A percentile compares a stretch with the other conserved stretches of the same genome.
Conservation (phyloP, 441 rosid species). For the Erysimum cheiri region DNA sequence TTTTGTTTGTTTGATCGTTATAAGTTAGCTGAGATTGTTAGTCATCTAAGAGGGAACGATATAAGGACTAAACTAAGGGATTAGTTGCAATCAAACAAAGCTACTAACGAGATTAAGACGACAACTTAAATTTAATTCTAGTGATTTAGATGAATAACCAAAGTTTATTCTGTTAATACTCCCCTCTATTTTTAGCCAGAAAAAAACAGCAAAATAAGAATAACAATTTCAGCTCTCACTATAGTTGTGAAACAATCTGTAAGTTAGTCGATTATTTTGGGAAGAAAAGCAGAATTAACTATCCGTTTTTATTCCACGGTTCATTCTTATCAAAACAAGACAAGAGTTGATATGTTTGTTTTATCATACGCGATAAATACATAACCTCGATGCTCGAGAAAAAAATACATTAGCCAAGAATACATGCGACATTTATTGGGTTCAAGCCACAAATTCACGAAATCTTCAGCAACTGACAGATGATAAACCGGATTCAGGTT, state of each 20-base stretch:
- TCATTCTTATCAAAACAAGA: neutral
- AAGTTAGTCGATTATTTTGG: neutral
- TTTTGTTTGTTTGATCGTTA: slow-evolving; percentile 10
- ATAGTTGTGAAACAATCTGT: slow-evolving; percentile 16
- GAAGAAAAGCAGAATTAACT: neutral
- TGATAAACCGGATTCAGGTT: slow-evolving; percentile 41
- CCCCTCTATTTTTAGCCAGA: slow-evolving; percentile 22
- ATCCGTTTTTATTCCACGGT: neutral
- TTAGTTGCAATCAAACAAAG: slow-evolving; percentile 14
- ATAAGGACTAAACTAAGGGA: slow-evolving; percentile 23
- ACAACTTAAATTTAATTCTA: neutral
- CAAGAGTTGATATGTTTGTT: neutral
- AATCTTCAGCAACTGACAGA: slow-evolving; percentile 32
- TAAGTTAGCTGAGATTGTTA: neutral
- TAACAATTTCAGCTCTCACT: neutral
- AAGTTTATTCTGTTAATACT: neutral
- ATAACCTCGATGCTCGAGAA: neutral
- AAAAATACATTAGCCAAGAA: neutral
- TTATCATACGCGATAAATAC: neutral
- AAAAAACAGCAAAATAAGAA: neutral
- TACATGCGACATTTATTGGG: neutral
- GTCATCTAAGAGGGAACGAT: neutral
- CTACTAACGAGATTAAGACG: slow-evolving; percentile 16
- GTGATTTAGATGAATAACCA: neutral
- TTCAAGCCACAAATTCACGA: neutral